A percentile compares a stretch with the other conserved stretches of the same genome.
These are phyloP conservation scores for Lomentospora prolificans DNA, from an alignment of 2,329 filamentous ascomycete species.

Conservation along the genomic window DNA sequence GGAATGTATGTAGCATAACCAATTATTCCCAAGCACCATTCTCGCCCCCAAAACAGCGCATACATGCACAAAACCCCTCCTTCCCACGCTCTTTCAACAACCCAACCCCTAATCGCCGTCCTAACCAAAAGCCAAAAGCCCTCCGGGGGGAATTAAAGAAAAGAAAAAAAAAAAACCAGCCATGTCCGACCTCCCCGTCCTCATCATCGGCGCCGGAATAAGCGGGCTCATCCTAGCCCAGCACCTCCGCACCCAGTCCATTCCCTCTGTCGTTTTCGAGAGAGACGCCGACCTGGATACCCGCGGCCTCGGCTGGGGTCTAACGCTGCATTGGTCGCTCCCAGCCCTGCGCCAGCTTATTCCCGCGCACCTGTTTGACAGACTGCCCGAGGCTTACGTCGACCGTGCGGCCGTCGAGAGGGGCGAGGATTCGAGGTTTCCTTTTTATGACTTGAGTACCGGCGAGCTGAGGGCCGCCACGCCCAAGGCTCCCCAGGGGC, in stretches of 20 bases:
- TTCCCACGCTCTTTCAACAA: no score
- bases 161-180: no score
- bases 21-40: no score
- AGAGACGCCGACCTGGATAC: constrained; percentile 36
- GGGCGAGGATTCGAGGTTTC: constrained; percentile 37
- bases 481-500: constrained; percentile 32
- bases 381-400: constrained; percentile 41
- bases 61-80: no score
- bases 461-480: constrained; percentile 30
- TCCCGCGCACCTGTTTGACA: constrained; percentile 32
- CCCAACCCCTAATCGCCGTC: no score
- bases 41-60: no score
- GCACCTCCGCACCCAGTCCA: constrained; percentile 18
- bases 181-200: constrained; percentile 15
- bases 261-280: constrained; percentile 41
- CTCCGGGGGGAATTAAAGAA: no score
- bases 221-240: constrained; percentile 28
- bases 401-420: constrained; percentile 37
- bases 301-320: constrained; percentile 48
- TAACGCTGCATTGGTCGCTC: constrained; percentile 55
- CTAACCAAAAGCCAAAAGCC: no score
- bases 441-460: constrained; percentile 45
- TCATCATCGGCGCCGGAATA: constrained; percentile 28
- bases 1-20: no score
- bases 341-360: constrained; percentile 40